Conservation (phyloP, 2,329 filamentous ascomycete species). For the Colletotrichum sojae region DNA sequence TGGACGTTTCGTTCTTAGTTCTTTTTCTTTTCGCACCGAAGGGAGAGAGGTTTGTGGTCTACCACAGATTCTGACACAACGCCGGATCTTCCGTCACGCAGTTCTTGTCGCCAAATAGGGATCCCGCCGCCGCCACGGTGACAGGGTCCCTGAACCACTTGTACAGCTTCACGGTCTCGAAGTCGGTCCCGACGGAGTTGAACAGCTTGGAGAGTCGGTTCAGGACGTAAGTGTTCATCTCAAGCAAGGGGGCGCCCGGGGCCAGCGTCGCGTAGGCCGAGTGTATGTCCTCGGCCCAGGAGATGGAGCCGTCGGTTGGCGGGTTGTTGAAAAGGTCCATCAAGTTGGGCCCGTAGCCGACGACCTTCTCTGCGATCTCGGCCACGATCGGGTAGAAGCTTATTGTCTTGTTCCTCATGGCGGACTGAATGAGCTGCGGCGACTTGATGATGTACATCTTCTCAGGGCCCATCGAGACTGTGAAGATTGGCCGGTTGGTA, state of each 20-base stretch:
- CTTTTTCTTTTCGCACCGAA: background rate
- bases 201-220: conserved; percentile 50
- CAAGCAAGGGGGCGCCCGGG: conserved; percentile 15
- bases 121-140: conserved; percentile 54
- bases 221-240: conserved; percentile 47
- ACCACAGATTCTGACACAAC: conserved; percentile 24
- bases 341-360: conserved; percentile 53
- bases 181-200: conserved; percentile 41
- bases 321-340: conserved; percentile 53
- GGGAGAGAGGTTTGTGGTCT: background rate
- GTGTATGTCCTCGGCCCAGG: conserved; percentile 37
- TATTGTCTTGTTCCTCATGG: conserved; percentile 58
- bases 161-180: conserved; percentile 43
- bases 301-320: conserved; percentile 50
- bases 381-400: conserved; percentile 59
- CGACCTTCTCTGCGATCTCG: conserved; percentile 53
- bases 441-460: conserved; percentile 62
- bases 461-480: conserved; percentile 57
- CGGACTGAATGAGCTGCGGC: conserved; percentile 56
- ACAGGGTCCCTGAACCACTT: conserved; percentile 55
- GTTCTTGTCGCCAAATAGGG: conserved; percentile 61
- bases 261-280: conserved; percentile 2
- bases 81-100: conserved; percentile 51
- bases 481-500: conserved; percentile 54
- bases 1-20: background rate